These are phyloP conservation scores for Suillus variegatus DNA, from an alignment of 768 basidiomycete species.

Conservation along the genomic window DNA sequence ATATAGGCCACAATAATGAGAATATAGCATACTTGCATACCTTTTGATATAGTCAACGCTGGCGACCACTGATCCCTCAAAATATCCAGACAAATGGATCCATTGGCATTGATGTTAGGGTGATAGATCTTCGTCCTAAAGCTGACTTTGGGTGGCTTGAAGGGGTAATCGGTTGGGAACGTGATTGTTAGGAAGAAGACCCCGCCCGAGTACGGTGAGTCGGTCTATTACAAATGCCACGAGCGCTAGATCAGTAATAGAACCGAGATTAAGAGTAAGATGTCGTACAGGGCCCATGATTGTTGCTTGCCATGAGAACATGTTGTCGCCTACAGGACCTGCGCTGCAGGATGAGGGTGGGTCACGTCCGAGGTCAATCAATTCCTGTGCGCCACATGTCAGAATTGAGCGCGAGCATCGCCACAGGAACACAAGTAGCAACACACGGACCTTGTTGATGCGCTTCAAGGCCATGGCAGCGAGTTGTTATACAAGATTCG, in stretches of 20 bases:
- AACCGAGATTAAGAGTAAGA: slow-evolving; percentile 6
- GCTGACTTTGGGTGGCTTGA: slow-evolving; percentile 99
- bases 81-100: slow-evolving; percentile 98
- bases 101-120: slow-evolving; percentile 99
- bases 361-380: slow-evolving; percentile 98
- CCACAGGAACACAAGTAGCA: slow-evolving; percentile 12
- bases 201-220: slow-evolving; percentile 98
- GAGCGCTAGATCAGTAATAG: slow-evolving; percentile 19
- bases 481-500: slow-evolving; percentile 13
- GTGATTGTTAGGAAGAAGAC: slow-evolving; percentile 97
- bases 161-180: slow-evolving; percentile 98
- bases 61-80: slow-evolving; percentile 99
- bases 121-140: slow-evolving; percentile 99
- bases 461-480: slow-evolving; percentile 91
- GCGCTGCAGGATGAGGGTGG: slow-evolving; percentile 99
- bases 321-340: slow-evolving; percentile 95
- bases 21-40: slow-evolving; percentile 42
- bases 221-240: slow-evolving; percentile 58
- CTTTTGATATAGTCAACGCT: slow-evolving; percentile 98
- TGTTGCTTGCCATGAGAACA: slow-evolving; percentile 99
- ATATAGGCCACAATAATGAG: slow-evolving; percentile 9
- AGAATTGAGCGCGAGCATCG: slow-evolving; percentile 18
- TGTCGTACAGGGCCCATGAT: slow-evolving; percentile 96
- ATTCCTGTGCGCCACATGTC: slow-evolving; percentile 62
- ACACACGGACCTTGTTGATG: slow-evolving; percentile 88